Base-by-base conservation (phyloP, 805 yeast genomes). In the Schwanniomyces yamadae region DNA sequence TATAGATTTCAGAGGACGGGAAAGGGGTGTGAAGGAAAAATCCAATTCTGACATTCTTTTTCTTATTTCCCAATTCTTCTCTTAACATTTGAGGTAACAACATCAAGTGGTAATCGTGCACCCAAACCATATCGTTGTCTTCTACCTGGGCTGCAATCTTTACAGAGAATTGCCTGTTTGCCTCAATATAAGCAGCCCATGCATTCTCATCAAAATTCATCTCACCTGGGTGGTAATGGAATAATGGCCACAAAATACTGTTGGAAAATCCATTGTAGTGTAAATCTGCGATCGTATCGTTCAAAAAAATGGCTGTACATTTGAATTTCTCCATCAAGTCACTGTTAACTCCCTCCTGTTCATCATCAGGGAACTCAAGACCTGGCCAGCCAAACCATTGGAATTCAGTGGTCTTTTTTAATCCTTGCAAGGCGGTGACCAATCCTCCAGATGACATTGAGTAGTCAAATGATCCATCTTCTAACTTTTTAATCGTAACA, bases 301-400 rank as follows among this genome's bases (percentile, higher is more conserved):
- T 74, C 40, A 93, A 61, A 64, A 83, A 93, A 34, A 93, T 82
- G 2, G 99, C 99, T 23, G 85, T 80, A 48, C 98, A 93, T 43
- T 82, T 82, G 70, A 89, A 93, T 55, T 87, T 80, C 22, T 75
- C 77, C 57, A 73, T 71, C 39, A 93, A 67, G 45, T 90, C 96
- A 14, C 63, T 55, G 40, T 79, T 78, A 37, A 93, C 95, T 38
- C 67, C 66, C 0, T 63, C 77, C 54, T 82, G 82, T 45, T 89
- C 95, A 28, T 71, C 73, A 17, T 73, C 85, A 1, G 95, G 95
- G 4, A 93, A 75, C 49, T 89, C 95, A 54, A 89, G 63, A 5
- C 74, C 74, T 2, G 98, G 96, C 99, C 99, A 93, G 11, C 99
- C 99, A 52, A 86, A 81, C 99, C 99, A 93, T 57, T 89, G 93